Evolutionary conservation across 768 basidiomycete species (phyloP).

Genomic region (Inosperma sp.): DNA sequence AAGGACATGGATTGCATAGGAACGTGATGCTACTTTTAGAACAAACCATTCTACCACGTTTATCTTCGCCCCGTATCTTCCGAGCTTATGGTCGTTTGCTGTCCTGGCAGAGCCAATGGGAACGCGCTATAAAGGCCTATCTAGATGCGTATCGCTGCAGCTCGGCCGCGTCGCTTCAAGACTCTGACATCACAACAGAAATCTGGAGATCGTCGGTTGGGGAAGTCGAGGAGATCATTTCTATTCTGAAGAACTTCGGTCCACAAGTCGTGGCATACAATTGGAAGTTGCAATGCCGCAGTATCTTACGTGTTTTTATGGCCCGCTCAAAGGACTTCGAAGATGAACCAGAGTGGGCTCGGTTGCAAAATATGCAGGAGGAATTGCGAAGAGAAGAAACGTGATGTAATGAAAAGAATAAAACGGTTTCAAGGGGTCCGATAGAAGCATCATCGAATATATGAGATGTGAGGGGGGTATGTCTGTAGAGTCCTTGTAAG

Average conservation of each 20-base stretch:
- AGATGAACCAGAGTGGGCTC: constrained; percentile 82
- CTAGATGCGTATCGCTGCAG: constrained; percentile 81
- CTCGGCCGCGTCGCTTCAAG: constrained; percentile 54
- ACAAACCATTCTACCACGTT: constrained; percentile 71
- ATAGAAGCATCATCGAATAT: too few species aligned
- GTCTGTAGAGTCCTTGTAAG: too few species aligned
- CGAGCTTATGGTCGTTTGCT: constrained; percentile 78
- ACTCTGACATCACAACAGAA: constrained; percentile 60
- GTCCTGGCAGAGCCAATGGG: constrained; percentile 67
- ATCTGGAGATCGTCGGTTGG: constrained; percentile 71
- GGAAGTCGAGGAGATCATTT: constrained; percentile 83
- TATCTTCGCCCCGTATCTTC: constrained; percentile 77
- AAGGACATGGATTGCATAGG: constrained; percentile 61
- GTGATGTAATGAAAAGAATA: not conserved
- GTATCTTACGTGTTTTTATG: constrained; percentile 84
- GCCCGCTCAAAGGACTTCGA: constrained; percentile 84
- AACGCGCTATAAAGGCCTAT: constrained; percentile 75
- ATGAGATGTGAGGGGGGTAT: too few species aligned
- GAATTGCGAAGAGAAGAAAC: constrained; percentile 48
- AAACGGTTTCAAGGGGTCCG: too few species aligned
- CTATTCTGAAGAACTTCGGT: constrained; percentile 79
- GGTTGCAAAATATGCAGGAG: constrained; percentile 60
- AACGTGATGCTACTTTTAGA: constrained; percentile 74
- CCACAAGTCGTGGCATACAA: constrained; percentile 54
- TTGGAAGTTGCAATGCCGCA: constrained; percentile 86